Conservation (phyloP, 1,139 yeast species). For the Yamadazyma siamensis region DNA sequence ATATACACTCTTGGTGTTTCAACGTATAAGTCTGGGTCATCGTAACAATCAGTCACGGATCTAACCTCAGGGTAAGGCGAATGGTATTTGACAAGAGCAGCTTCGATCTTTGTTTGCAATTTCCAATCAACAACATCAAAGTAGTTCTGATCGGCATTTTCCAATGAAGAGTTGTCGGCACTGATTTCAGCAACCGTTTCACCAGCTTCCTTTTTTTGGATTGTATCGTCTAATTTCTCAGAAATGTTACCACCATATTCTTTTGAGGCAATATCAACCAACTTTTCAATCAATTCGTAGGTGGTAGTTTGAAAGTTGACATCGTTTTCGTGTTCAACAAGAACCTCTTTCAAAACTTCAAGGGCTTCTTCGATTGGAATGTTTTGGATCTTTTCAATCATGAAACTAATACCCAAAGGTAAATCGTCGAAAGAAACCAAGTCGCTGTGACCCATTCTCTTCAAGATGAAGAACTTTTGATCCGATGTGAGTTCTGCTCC, state of each 20-base stretch:
- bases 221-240: conserved; percentile 3
- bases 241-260: conserved; percentile 2
- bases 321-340: conserved; percentile 43
- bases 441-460: conserved; percentile 23
- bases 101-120: conserved; percentile 37
- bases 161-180: conserved; percentile 39
- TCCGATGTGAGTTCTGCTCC: conserved; percentile 20
- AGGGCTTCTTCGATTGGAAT: conserved; percentile 39
- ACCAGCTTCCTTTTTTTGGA: conserved; percentile 7
- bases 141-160: conserved; percentile 44
- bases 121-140: conserved; percentile 19
- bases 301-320: conserved; percentile 45
- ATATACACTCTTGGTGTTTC: conserved; percentile 58
- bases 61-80: conserved; percentile 70
- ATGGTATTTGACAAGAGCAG: conserved; percentile 48
- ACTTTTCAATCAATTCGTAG: conserved; percentile 19
- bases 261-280: conserved; percentile 12
- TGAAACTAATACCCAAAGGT: conserved; percentile 30
- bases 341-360: conserved; percentile 35
- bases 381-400: conserved; percentile 35
- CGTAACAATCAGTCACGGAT: conserved; percentile 52
- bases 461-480: conserved; percentile 26
- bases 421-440: conserved; percentile 26
- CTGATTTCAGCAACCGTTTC: conserved; percentile 22
- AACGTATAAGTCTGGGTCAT: conserved; percentile 47